Percentiles rank a stretch among this genome's conserved stretches.
Conservation (phyloP, 1,284 basidiomycete genomes). For the Sphaerobolus stellatus region DNA sequence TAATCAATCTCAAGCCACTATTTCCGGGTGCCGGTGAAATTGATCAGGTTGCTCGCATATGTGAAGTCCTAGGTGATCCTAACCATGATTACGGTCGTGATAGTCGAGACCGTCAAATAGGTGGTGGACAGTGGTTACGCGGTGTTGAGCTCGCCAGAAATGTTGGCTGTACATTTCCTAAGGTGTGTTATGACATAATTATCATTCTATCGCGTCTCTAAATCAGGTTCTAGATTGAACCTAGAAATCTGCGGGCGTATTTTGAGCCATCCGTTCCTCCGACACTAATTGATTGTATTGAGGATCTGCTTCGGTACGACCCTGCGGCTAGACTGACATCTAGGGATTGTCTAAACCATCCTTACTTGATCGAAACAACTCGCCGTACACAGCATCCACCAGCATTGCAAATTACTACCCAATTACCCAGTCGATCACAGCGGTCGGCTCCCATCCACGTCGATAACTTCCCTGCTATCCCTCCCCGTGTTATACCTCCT, state of each 20-base stretch:
- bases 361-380: constrained; percentile 77
- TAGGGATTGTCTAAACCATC: constrained; percentile 82
- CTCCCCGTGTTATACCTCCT: constrained; percentile 57
- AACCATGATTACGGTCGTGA: constrained; percentile 81
- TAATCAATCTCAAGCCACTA: constrained; percentile 91
- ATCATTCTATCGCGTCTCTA: constrained; percentile 13
- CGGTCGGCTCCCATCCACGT: constrained; percentile 18
- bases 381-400: constrained; percentile 66
- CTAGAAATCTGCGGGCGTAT: constrained; percentile 71
- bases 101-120: constrained; percentile 63
- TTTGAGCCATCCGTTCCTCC: constrained; percentile 81
- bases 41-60: constrained; percentile 91
- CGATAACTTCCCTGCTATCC: constrained; percentile 41
- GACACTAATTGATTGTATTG: constrained; percentile 88
- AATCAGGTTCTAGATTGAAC: constrained; percentile 55
- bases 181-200: constrained; percentile 59
- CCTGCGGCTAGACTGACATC: constrained; percentile 85
- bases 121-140: constrained; percentile 86
- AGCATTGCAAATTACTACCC: constrained; percentile 25
- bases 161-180: constrained; percentile 89
- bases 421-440: constrained; percentile 29
- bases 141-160: constrained; percentile 85
- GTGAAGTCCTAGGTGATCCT: constrained; percentile 92
- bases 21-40: constrained; percentile 97
- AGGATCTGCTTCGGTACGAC: constrained; percentile 90